Evolutionary conservation across 2,329 filamentous ascomycete genomes (phyloP).

Genomic region (Magnaporthales sp.): DNA sequence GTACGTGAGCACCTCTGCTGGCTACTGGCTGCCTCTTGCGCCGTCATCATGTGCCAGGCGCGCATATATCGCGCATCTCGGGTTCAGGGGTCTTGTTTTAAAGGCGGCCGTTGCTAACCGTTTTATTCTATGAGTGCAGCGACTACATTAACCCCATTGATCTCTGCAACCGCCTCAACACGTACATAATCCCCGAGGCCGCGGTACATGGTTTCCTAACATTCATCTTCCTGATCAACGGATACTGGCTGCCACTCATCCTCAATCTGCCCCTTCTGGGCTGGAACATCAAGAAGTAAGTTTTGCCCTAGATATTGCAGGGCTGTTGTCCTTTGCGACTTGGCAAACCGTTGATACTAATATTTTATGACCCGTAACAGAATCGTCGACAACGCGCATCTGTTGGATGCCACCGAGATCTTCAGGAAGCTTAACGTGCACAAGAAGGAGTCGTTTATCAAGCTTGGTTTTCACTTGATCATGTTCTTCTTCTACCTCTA

Average conservation of each 20-base stretch:
- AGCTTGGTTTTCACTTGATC: conserved; percentile 95
- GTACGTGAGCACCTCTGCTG: conserved; percentile 42
- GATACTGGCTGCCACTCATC: conserved; percentile 91
- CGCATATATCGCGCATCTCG: conserved; percentile 1
- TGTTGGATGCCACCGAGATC: conserved; percentile 96
- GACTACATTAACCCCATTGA: conserved; percentile 99
- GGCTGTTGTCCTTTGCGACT: neutral
- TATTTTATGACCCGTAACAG: conserved; percentile 34
- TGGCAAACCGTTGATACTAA: conserved; percentile 15
- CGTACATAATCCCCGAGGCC: conserved; percentile 98
- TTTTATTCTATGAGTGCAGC: conserved; percentile 34
- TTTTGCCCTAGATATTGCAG: conserved; percentile 13
- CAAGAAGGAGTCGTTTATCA: conserved; percentile 99
- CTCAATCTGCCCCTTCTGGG: conserved; percentile 86
- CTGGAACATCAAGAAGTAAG: conserved; percentile 98
- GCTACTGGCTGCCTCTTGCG: neutral
- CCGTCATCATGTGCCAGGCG: neutral
- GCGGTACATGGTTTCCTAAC: conserved; percentile 95
- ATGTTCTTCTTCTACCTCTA: conserved; percentile 99
- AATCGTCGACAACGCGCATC: conserved; percentile 93
- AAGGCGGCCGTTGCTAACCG: conserved; percentile 18
- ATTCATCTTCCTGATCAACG: conserved; percentile 91
- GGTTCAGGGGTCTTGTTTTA: neutral
- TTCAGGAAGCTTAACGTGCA: conserved; percentile 98
- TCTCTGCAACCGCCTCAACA: conserved; percentile 99